These are phyloP conservation scores for Dianthus caryophyllus DNA, from an alignment of 148 eudicot species.

Conservation along the genomic window DNA sequence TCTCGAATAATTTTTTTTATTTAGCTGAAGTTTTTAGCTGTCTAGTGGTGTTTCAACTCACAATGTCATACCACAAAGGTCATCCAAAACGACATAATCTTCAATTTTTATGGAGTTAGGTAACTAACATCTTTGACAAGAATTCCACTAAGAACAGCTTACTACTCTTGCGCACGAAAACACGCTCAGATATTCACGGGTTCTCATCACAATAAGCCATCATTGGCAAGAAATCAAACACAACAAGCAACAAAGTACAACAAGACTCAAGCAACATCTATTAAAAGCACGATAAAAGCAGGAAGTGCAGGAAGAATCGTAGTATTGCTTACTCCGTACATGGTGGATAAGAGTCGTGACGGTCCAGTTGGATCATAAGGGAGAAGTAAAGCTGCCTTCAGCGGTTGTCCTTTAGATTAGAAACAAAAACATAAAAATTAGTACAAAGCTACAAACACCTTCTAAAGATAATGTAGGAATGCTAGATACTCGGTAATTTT, in stretches of 20 bases:
- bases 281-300: background rate
- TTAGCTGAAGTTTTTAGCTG: too few relatives aligned
- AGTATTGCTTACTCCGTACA: conserved; percentile 59
- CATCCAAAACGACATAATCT: too few relatives aligned
- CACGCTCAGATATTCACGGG: too few relatives aligned
- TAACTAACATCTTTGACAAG: too few relatives aligned
- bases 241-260: too few relatives aligned
- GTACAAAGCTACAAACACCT: background rate
- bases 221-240: background rate
- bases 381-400: conserved; percentile 79
- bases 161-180: too few relatives aligned
- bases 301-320: background rate
- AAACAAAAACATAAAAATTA: conserved; percentile 4
- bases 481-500: background rate
- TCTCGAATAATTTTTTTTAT: too few relatives aligned
- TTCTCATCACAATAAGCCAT: background rate
- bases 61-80: too few relatives aligned
- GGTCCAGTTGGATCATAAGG: conserved; percentile 93
- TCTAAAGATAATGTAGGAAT: background rate
- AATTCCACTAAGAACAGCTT: too few relatives aligned
- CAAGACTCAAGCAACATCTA: background rate
- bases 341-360: conserved; percentile 82
- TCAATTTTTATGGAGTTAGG: too few relatives aligned
- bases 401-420: conserved; percentile 43
- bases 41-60: too few relatives aligned